phyloP scores from a whole-genome alignment of 495 filamentous ascomycete species.

The Tuber borchii region DNA sequence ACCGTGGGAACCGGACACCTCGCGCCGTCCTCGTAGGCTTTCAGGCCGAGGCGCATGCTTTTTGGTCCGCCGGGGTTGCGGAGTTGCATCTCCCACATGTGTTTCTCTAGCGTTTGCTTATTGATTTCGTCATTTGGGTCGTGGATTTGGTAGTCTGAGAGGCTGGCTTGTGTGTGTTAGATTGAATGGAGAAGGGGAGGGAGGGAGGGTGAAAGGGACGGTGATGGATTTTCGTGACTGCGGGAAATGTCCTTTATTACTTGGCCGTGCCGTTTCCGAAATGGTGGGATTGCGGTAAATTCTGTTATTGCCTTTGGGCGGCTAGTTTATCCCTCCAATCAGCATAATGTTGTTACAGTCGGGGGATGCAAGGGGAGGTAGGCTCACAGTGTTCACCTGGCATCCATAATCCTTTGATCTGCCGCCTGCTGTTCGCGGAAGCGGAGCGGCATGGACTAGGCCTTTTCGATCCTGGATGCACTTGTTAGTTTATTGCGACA shows the following conservation, averaged over 20 bases:
- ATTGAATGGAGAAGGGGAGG: background rate
- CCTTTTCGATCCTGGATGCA: constrained; percentile 56
- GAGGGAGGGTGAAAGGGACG: constrained; percentile 21
- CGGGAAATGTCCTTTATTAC: constrained; percentile 95
- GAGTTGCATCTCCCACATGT: constrained; percentile 97
- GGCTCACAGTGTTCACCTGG: constrained; percentile 62
- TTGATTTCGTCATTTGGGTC: constrained; percentile 99
- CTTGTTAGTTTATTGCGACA: background rate
- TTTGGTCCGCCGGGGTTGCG: constrained; percentile 89
- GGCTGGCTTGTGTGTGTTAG: constrained; percentile 45
- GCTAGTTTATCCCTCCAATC: constrained; percentile 6
- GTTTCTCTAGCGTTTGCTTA: constrained; percentile 96
- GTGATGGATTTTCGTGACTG: constrained; percentile 92
- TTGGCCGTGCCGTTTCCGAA: constrained; percentile 97
- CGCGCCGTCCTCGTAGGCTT: constrained; percentile 83
- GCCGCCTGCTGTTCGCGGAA: constrained; percentile 97
- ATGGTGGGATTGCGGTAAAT: constrained; percentile 71
- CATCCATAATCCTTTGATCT: constrained; percentile 91
- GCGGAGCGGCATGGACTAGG: constrained; percentile 99
- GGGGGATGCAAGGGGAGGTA: background rate
- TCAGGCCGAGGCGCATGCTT: constrained; percentile 83
- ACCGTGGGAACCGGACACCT: constrained; percentile 66
- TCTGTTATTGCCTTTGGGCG: constrained; percentile 81
- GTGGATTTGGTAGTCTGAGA: constrained; percentile 93
- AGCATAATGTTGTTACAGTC: background rate